Conservation (phyloP, 805 yeast genomes). For the Torulaspora microellipsoides region DNA sequence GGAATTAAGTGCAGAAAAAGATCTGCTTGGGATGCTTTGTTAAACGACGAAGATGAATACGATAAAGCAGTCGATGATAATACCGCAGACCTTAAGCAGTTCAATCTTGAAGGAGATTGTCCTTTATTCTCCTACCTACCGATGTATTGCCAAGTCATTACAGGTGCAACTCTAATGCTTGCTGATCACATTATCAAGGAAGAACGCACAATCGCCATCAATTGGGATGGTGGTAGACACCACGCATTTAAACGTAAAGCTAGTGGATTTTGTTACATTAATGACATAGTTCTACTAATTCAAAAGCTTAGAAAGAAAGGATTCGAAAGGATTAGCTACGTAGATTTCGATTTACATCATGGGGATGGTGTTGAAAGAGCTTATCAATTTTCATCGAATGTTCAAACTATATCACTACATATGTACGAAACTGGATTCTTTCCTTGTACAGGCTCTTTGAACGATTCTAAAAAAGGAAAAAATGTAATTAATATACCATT, state of each 20-base stretch:
- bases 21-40: constrained; percentile 7
- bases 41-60: constrained; percentile 1
- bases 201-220: constrained; percentile 44
- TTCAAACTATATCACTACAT: constrained; percentile 61
- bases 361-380: constrained; percentile 78
- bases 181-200: constrained; percentile 35
- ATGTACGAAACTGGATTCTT: constrained; percentile 61
- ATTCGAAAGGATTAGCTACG: constrained; percentile 48
- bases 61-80: constrained; percentile 6
- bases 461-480: constrained; percentile 36
- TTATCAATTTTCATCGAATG: constrained; percentile 50
- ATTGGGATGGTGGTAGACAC: constrained; percentile 81
- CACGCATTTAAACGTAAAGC: constrained; percentile 54
- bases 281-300: constrained; percentile 61
- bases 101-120: constrained; percentile 59
- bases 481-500: constrained; percentile 53
- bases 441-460: constrained; percentile 61
- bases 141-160: constrained; percentile 44
- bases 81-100: constrained; percentile 26
- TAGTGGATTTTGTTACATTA: constrained; percentile 69
- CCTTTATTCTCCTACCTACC: constrained; percentile 52
- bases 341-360: constrained; percentile 74
- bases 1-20: constrained; percentile 5
- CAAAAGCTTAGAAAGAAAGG: constrained; percentile 43
- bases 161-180: constrained; percentile 56